A percentile compares a stretch with the other conserved stretches of the same genome.
Conservation (phyloP, 345 rosid species). For the Corymbia maculata region DNA sequence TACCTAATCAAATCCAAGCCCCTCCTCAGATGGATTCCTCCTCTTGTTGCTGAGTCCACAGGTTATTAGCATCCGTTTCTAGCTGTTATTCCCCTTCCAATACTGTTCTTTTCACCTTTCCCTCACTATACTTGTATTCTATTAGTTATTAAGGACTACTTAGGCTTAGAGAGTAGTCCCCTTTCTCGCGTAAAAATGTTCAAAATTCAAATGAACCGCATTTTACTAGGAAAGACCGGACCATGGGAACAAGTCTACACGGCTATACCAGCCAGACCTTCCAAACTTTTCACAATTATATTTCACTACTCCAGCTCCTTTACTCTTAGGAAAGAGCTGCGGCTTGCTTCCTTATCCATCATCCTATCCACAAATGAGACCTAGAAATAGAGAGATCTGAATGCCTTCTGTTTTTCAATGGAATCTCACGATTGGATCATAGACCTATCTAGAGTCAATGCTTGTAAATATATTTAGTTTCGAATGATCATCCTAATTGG, state of each 20-base stretch:
- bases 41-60: background rate
- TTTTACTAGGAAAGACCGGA: background rate
- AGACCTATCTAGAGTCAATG: background rate
- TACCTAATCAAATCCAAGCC: background rate
- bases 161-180: background rate
- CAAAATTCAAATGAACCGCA: background rate
- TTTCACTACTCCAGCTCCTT: background rate
- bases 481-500: background rate
- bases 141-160: background rate
- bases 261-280: background rate
- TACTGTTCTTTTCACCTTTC: background rate
- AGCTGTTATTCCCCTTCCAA: background rate
- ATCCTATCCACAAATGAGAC: background rate
- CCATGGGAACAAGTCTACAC: background rate
- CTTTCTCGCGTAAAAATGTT: background rate
- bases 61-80: background rate
- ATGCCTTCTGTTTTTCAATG: background rate
- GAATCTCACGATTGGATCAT: background rate
- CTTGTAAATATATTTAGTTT: background rate
- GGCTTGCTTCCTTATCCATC: background rate
- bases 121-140: background rate
- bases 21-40: background rate
- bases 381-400: background rate
- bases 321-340: background rate
- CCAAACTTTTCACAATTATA: background rate